phyloP scores from a whole-genome alignment of 1,284 basidiomycete genomes.

The Malassezia cuniculi region DNA sequence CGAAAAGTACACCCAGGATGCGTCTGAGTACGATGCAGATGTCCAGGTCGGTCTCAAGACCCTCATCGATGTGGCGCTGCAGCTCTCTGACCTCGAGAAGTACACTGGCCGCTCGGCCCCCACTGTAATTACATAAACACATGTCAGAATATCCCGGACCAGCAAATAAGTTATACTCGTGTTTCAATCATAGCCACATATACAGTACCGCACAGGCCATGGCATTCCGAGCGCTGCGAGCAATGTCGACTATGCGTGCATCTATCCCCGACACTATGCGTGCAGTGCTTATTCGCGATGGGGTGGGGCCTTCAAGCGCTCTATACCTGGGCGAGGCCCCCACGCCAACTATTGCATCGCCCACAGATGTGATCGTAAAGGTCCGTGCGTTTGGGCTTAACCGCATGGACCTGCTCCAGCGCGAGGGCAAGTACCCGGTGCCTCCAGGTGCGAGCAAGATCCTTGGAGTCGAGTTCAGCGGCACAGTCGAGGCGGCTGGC shows the following conservation, averaged over 20 bases:
- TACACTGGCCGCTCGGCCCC: constrained; percentile 76
- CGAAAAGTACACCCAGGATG: constrained; percentile 70
- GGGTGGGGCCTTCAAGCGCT: constrained; percentile 62
- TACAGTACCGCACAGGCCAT: no score
- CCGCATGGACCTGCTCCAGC: constrained; percentile 42
- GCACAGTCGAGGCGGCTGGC: constrained; percentile 17
- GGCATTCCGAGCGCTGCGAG: no score
- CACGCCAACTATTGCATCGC: constrained; percentile 49
- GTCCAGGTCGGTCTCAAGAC: constrained; percentile 84
- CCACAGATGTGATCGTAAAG: constrained; percentile 54
- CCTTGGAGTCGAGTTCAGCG: constrained; percentile 80
- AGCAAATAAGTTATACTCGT: no score
- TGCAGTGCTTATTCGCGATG: constrained; percentile 68
- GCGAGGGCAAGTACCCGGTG: constrained; percentile 49
- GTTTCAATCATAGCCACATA: no score
- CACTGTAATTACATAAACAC: constrained; percentile 92
- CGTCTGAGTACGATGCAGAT: constrained; percentile 59
- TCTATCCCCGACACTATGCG: constrained; percentile 53
- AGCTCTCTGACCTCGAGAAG: constrained; percentile 68
- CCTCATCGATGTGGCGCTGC: constrained; percentile 83
- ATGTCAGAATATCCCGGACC: no score
- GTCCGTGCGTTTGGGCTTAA: constrained; percentile 40
- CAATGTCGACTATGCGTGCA: no score
- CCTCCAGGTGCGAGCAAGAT: constrained; percentile 66
- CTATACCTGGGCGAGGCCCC: constrained; percentile 61